phyloP scores from a whole-genome alignment of 225 moss, liverwort and hornwort genomes.

The Takakia lepidozioides region DNA sequence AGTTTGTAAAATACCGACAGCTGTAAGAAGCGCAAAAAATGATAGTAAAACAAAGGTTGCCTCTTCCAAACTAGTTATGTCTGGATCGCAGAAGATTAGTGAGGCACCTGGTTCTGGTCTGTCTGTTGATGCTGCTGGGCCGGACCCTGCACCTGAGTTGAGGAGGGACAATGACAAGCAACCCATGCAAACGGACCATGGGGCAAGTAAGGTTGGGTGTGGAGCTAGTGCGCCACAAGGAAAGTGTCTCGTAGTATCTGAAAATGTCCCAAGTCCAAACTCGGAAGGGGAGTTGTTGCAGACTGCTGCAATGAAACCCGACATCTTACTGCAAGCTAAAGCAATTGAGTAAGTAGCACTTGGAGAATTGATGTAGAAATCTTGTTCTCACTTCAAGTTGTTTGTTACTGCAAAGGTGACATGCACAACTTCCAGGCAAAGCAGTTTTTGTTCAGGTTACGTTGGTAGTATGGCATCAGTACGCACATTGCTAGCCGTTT shows the following conservation, averaged over 20 bases:
- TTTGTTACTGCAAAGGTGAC: too few relatives aligned
- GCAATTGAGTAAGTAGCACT: slow-evolving; percentile 5
- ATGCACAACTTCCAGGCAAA: too few relatives aligned
- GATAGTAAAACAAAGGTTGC: slow-evolving; percentile 3
- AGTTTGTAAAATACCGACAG: neutral
- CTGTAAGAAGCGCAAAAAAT: neutral
- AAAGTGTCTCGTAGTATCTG: slow-evolving; percentile 8
- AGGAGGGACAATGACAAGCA: neutral
- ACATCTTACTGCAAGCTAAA: slow-evolving; percentile 12
- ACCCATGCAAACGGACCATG: neutral
- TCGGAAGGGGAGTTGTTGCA: slow-evolving; percentile 17
- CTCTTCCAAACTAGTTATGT: neutral
- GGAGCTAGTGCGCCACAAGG: slow-evolving; percentile 6
- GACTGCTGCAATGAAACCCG: slow-evolving; percentile 7
- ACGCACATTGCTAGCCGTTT: too few relatives aligned
- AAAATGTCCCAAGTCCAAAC: slow-evolving; percentile 10
- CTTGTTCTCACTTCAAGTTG: too few relatives aligned
- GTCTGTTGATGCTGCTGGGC: slow-evolving; percentile 5
- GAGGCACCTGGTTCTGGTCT: too few relatives aligned
- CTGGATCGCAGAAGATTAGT: slow-evolving; percentile 2
- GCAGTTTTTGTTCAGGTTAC: neutral
- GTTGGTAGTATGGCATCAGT: neutral
- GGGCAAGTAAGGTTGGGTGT: slow-evolving; percentile 3
- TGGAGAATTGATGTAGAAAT: too few relatives aligned
- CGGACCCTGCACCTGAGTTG: slow-evolving; percentile 3